Base-by-base conservation (phyloP, 1,139 yeast species). In the Keqinozyma sinolaborantium region DNA sequence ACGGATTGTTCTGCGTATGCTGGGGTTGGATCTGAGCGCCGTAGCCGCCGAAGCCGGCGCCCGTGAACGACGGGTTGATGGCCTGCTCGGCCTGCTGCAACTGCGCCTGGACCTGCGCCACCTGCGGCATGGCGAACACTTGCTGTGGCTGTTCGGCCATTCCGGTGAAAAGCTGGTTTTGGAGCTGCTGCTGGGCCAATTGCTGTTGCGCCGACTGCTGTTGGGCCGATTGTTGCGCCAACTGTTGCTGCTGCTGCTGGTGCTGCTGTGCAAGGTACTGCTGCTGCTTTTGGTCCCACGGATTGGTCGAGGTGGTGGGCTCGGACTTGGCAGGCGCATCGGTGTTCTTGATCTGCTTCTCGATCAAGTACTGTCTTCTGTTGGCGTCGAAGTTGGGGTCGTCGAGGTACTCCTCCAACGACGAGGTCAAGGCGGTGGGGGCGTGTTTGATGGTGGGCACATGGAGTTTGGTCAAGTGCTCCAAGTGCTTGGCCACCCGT, bases 371-470 rank as follows among this genome's bases (percentile, higher is more conserved):
- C 50, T 85, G 95, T 40, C 79, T 66, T 56, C 95, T 76, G 52
- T 86, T 87, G 7, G 64, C 60, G 48, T 86, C 95, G 56, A 85
- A 86, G 49, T 82, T 83, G n/a, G 86, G 86, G 53, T 84, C 95
- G 50, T 80, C 74, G 47, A 92, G 64, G 56, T 92, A 94, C 46
- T 90, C 97, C 51, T 87, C 95, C 35, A 92, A 70, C 10, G 95
- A 83, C 25, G 81, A 73, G 6, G 95, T 84, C 47, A 92, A 71
- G 16, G 95, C 94, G 2, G 97, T 90, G 10, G 97, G 97, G 0
- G 97, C 97, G 58, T 92, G 98, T 55, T 87, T 87, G 39, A 92
- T 90, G 10, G 95, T 90, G 16, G 98, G 98, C 19, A 92, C 95
- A 51, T 84, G 88, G 39, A 92, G 66, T 48, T 88, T 88, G 1